Conservation (phyloP, 2,329 filamentous ascomycete species). For the Grosmannia penicillata region DNA sequence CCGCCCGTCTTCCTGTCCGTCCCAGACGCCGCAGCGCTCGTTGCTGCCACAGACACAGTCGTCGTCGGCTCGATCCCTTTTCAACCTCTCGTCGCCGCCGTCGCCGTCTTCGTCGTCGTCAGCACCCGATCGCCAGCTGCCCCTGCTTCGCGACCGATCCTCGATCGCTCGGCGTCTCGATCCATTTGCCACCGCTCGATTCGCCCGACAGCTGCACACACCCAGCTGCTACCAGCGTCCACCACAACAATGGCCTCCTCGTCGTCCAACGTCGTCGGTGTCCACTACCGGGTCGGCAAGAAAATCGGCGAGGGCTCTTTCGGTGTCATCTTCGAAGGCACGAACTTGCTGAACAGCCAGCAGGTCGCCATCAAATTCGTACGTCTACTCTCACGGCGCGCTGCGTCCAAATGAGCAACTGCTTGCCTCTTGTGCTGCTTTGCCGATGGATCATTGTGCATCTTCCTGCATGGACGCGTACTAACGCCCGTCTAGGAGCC, state of each 20-base stretch:
- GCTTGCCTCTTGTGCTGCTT: not conserved
- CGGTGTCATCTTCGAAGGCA: slow-evolving; percentile 97
- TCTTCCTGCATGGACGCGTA: not conserved
- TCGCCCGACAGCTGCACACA: not conserved
- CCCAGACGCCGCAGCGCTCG: not conserved
- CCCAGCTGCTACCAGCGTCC: not conserved
- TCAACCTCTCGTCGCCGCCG: not conserved
- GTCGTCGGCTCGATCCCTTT: not conserved
- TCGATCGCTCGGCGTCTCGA: not conserved
- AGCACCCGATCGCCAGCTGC: too few species aligned
- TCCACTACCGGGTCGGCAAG: slow-evolving; percentile 97
- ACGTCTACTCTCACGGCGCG: slow-evolving; percentile 23
- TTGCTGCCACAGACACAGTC: not conserved
- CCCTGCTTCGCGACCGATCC: not conserved
- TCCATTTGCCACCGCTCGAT: not conserved
- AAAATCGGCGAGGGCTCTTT: slow-evolving; percentile 99
- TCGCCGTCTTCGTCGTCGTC: not conserved
- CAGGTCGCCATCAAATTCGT: slow-evolving; percentile 99
- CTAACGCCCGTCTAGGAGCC: slow-evolving; percentile 52
- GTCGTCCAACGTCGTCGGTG: slow-evolving; percentile 93
- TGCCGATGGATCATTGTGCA: not conserved
- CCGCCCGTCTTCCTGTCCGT: not conserved
- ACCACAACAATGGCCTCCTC: slow-evolving; percentile 57
- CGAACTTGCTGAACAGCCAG: slow-evolving; percentile 96
- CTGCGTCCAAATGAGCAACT: not conserved